A percentile compares a stretch with the other conserved stretches of the same genome.
phyloP scores from a whole-genome alignment of 257 asterid genomes.

The Catharanthus roseus region DNA sequence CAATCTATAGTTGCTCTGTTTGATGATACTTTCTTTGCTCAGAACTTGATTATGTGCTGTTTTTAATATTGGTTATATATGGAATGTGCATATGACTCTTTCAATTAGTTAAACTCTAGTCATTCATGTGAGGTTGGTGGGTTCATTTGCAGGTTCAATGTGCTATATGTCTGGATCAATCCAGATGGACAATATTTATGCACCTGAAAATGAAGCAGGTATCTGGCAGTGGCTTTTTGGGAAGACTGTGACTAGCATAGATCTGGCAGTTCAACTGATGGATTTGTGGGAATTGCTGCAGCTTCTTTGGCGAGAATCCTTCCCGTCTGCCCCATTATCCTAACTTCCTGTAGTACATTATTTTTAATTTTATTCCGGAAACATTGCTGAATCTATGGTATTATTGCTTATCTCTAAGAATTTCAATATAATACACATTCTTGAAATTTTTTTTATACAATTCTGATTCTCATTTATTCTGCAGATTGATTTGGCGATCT shows the following conservation, averaged over 20 bases:
- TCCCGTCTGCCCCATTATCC: conserved; percentile 48
- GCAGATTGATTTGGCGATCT: conserved; percentile 90
- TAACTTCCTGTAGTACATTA: not conserved
- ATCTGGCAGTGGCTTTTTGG: conserved; percentile 98
- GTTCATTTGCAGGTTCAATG: conserved; percentile 75
- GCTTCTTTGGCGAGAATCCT: conserved; percentile 90
- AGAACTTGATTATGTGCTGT: not conserved
- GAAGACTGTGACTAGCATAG: conserved; percentile 65
- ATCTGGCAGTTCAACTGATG: conserved; percentile 70
- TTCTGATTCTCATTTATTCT: conserved; percentile 24
- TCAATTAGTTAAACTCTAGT: not conserved
- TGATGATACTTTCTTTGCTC: not conserved
- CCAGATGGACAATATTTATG: conserved; percentile 80
- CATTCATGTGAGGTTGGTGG: conserved; percentile 7
- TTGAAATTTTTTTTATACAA: not conserved
- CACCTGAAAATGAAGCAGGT: conserved; percentile 91
- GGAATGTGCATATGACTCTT: conserved; percentile 4
- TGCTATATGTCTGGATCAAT: conserved; percentile 98
- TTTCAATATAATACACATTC: not conserved
- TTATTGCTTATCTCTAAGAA: conserved; percentile 4
- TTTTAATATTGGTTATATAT: not conserved
- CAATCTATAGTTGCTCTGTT: not conserved
- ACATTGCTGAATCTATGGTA: not conserved
- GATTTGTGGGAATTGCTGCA: conserved; percentile 97
- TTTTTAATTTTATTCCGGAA: not conserved